Conservation (phyloP, 2,329 filamentous ascomycete genomes). For the Phaeosphaeria sp. region DNA sequence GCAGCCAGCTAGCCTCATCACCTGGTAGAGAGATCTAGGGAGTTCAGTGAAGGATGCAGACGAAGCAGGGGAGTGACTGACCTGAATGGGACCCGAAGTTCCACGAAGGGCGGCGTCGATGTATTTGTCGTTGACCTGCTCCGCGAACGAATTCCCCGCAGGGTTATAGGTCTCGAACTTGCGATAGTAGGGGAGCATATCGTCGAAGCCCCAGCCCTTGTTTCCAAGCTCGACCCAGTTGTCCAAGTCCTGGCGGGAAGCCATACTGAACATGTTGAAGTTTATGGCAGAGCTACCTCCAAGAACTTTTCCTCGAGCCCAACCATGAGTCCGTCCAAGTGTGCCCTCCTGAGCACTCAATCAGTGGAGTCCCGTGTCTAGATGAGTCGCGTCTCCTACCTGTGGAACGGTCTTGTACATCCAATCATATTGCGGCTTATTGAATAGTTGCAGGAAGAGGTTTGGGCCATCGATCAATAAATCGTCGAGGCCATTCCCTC, state of each 20-base stretch:
- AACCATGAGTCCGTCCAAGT: constrained; percentile 24
- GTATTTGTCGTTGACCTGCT: constrained; percentile 33
- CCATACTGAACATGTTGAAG: constrained; percentile 38
- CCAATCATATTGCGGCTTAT: constrained; percentile 43
- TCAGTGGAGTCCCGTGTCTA: constrained; percentile 3
- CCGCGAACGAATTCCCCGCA: constrained; percentile 20
- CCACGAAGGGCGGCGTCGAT: constrained; percentile 30
- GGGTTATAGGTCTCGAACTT: constrained; percentile 46
- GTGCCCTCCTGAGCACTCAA: constrained; percentile 27
- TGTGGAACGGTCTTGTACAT: constrained; percentile 38
- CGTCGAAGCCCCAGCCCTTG: constrained; percentile 45
- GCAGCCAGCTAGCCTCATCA: constrained; percentile 25
- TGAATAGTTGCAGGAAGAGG: constrained; percentile 30
- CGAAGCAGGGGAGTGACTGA: constrained; percentile 8
- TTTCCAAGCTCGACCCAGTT: constrained; percentile 52
- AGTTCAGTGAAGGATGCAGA: constrained; percentile 3
- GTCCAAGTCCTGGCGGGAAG: constrained; percentile 39
- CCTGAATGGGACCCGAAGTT: constrained; percentile 33
- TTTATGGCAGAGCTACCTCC: constrained; percentile 51
- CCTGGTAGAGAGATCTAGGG: constrained; percentile 29
- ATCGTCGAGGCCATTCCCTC: constrained; percentile 34
- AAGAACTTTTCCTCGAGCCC: constrained; percentile 38
- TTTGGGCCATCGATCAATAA: constrained; percentile 36
- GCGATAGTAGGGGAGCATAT: constrained; percentile 42
- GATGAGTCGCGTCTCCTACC: constrained; percentile 10